Percentiles rank a stretch among this genome's conserved stretches.
phyloP scores from a whole-genome alignment of 345 rosid genomes.

The Eucalyptus shirleyi region DNA sequence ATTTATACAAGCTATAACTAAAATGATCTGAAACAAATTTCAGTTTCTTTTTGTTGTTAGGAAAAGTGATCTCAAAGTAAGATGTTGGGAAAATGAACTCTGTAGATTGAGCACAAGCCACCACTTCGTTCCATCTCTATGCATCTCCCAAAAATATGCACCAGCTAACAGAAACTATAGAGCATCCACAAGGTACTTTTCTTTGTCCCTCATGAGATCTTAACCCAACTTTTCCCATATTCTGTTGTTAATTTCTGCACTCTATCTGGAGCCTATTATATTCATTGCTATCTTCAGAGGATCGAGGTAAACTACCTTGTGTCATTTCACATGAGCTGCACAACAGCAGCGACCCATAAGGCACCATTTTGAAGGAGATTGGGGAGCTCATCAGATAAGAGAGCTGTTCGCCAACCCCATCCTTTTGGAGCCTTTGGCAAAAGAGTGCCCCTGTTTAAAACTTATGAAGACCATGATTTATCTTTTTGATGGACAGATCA shows the following conservation, averaged over 20 bases:
- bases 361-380: constrained; percentile 74
- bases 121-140: background rate
- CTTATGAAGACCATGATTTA: constrained; percentile 82
- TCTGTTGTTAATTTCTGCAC: background rate
- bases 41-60: background rate
- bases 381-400: constrained; percentile 80
- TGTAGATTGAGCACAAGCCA: background rate
- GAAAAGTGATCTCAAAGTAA: background rate
- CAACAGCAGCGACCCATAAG: constrained; percentile 64
- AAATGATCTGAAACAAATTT: background rate
- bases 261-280: background rate
- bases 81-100: background rate
- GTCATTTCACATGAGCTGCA: constrained; percentile 61
- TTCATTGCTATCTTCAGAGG: background rate
- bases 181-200: background rate
- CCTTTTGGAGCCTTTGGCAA: constrained; percentile 96
- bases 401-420: constrained; percentile 94
- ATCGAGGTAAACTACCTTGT: background rate
- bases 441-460: constrained; percentile 86
- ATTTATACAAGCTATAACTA: background rate
- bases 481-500: constrained; percentile 92
- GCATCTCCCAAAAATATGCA: background rate
- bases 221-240: background rate
- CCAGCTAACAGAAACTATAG: background rate
- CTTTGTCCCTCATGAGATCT: background rate